phyloP scores from a whole-genome alignment of 352 stramenopile species.

The Pythium rishiriense region DNA sequence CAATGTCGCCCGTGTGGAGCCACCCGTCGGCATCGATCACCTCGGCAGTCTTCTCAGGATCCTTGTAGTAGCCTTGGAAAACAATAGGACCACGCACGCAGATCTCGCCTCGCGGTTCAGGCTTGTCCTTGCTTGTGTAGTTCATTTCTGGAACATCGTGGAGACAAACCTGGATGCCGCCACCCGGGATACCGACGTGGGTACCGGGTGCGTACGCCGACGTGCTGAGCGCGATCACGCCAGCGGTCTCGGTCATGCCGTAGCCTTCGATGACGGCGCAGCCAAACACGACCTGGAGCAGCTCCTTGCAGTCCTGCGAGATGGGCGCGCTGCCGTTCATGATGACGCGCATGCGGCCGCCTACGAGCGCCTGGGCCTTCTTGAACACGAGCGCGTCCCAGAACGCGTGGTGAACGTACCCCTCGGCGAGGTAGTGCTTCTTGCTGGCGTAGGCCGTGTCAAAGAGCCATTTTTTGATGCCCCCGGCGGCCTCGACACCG shows the following conservation, averaged over 20 bases:
- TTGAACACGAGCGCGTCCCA: conserved; percentile 97
- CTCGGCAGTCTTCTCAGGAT: conserved; percentile 90
- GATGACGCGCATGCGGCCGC: conserved; percentile 88
- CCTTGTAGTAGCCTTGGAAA: conserved; percentile 92
- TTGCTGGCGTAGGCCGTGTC: conserved; percentile 65
- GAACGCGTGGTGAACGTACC: conserved; percentile 71
- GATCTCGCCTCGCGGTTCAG: conserved; percentile 65
- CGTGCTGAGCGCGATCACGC: conserved; percentile 72
- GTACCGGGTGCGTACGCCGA: conserved; percentile 62
- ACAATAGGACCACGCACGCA: conserved; percentile 76
- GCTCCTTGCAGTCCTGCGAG: conserved; percentile 92
- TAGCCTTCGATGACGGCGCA: conserved; percentile 94
- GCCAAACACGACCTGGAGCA: conserved; percentile 94
- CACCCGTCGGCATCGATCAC: conserved; percentile 93
- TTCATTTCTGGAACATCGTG: conserved; percentile 97
- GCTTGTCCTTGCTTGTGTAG: conserved; percentile 89
- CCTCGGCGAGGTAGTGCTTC: conserved; percentile 43
- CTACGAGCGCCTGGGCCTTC: conserved; percentile 92
- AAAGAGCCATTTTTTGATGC: conserved; percentile 74
- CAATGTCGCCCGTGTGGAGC: conserved; percentile 98
- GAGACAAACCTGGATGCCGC: conserved; percentile 90
- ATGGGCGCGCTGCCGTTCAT: conserved; percentile 94
- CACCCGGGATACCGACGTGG: conserved; percentile 91
- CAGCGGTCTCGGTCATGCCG: conserved; percentile 94
- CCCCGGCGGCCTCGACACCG: conserved; percentile 53